Base-by-base conservation (phyloP, 1,284 basidiomycete species). In the Apiotrichum gamsii region DNA sequence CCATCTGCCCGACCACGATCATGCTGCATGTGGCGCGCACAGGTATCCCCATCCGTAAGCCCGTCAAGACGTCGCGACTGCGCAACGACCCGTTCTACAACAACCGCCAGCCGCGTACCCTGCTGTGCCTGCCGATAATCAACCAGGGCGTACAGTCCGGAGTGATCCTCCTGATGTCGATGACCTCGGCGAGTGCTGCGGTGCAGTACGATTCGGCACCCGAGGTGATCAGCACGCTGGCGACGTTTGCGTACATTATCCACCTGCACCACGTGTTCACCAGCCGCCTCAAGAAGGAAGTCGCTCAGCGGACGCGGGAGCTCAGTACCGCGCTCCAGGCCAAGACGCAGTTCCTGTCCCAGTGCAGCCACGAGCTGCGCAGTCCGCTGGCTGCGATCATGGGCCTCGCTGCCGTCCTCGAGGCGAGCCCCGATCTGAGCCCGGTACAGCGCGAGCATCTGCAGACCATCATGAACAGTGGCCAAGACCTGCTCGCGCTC, bases 351-450 rank as follows among this genome's bases (percentile, higher is more conserved):
- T 65, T 68, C 55, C 20, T 72, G 45, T 61, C 62, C 16, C 61
- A 68, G 39, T 64, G 63, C 59, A 70, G 67, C 28, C 75, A 76
- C 58, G 74, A 76, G 59, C 69, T 76, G 15, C 62, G 75, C 21
- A 74, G 68, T 18, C 73, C 75, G 1, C 64, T 75, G 4, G 72
- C 56, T 10, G 66, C 58, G 16, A 61, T 67, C 15, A 52, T 67
- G 49, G 74, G 74, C 14, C 56, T 75, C 0, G 66, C 72, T 0
- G 65, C 66, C 9, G 69, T 72, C 10, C 57, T 72, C 19, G 65
- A 69, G 34, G 65, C 68, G 11, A 68, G 68, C 28, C 56, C 61
- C 2, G 68, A 64, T 6, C 53, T 75, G 1, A 61, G 67, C 0
- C 53, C 60, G 13, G 69, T 74, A 6, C 73, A 75, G 45, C 58